Evolutionary conservation across 2,329 filamentous ascomycete genomes (phyloP).

Genomic region (Diaporthe humulicola): DNA sequence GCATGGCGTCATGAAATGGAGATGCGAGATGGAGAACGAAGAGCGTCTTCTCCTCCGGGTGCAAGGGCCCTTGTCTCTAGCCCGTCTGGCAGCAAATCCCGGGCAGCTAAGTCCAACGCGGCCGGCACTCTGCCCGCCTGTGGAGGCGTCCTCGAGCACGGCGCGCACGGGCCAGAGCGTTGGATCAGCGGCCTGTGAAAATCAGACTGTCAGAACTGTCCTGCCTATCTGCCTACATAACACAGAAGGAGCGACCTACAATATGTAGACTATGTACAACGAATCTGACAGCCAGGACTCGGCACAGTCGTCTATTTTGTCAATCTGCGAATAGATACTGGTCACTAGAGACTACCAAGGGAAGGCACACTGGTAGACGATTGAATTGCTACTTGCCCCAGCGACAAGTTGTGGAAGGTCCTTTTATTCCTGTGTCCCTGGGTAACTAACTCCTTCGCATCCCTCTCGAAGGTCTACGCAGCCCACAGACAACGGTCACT

Average conservation of each 20-base stretch:
- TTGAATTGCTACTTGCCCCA: too few species aligned
- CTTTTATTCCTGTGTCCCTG: too few species aligned
- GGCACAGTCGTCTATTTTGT: not conserved
- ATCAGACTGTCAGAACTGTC: too few species aligned
- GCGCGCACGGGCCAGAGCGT: not conserved
- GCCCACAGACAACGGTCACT: too few species aligned
- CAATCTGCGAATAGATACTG: not conserved
- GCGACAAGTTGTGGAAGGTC: too few species aligned
- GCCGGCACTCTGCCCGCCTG: not conserved
- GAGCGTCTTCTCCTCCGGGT: slow-evolving; percentile 1
- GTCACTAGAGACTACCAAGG: too few species aligned
- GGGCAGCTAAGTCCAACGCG: slow-evolving; percentile 10
- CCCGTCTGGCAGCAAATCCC: not conserved
- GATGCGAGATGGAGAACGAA: slow-evolving; percentile 8
- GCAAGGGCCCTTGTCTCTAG: slow-evolving; percentile 21
- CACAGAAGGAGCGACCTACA: too few species aligned
- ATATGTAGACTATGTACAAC: too few species aligned
- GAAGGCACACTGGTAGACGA: too few species aligned
- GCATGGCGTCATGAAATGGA: slow-evolving; percentile 36
- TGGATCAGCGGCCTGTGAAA: slow-evolving; percentile 1
- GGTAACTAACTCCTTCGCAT: too few species aligned
- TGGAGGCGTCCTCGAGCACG: not conserved
- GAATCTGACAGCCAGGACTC: not conserved
- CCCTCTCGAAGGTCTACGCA: too few species aligned
- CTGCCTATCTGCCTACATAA: not conserved